Evolutionary conservation across 2,329 filamentous ascomycete species (phyloP), one percentile per base, ranked within the genome.

Genomic region (Keithomyces neogunnii): DNA sequence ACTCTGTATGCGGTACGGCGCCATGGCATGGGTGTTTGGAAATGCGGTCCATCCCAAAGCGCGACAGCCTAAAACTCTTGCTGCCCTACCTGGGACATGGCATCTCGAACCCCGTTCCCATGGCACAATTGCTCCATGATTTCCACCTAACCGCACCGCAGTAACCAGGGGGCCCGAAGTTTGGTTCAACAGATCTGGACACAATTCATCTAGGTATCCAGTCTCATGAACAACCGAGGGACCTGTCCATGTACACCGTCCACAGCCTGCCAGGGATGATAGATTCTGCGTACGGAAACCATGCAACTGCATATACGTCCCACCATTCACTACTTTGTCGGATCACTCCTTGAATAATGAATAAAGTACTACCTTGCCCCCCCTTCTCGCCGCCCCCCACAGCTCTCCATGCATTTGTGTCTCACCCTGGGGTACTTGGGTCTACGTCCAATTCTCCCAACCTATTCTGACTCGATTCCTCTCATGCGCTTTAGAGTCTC

Each of bases 381-480:
- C 13, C 19, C 19, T 19, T 19, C 19, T 19, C 19, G 19, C 19
- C 19, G 19, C 19, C 19, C 31, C 49, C 19, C 3, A 38, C 32
- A 8, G 40, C 19, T 48, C 38, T 46, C 28, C 33, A 33, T 48
- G 30, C 38, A 44, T 44, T 28, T 51, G 36, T 38, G 19, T 40
- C n/a, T 38, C 26, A 19, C 36, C 44, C 9, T 26, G 7, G 36
- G 32, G 8, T 26, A 40, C 36, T n/a, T 33, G 45, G 38, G 31
- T 31, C 38, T 9, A 31, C 30, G 28, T 46, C 29, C 39, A n/a
- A 7, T 35, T 51, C 31, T 43, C 30, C 26, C 31, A 31, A 35
- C 36, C 35, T 36, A 29, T 28, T 32, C 45, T 48, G 50, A 48
- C 45, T 51, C 50, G 40, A 32, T 29, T 42, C 35, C 26, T 11